Percentiles rank a stretch among this genome's conserved stretches.
These are phyloP conservation scores for Osmanthus fragrans DNA, from an alignment of 257 asterid genomes.

Conservation along the genomic window DNA sequence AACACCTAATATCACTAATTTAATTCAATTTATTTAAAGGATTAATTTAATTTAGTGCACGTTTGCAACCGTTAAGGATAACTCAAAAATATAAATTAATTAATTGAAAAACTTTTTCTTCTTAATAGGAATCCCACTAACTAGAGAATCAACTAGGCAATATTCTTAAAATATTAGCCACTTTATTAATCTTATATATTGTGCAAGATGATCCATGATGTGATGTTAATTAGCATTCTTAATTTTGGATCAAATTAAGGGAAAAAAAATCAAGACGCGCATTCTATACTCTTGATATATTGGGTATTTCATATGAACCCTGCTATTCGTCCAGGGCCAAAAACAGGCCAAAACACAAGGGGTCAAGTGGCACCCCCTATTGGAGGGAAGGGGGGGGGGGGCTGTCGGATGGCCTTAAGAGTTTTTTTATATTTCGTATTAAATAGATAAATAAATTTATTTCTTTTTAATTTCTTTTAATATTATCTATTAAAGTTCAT, in stretches of 20 bases:
- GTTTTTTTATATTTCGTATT: no score
- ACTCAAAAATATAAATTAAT: neutral
- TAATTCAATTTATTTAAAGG: neutral
- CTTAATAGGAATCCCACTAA: constrained; percentile 1
- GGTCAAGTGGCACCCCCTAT: no score
- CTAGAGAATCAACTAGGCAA: neutral
- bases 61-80: constrained; percentile 42
- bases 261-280: no score
- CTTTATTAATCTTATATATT: neutral
- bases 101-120: constrained; percentile 9
- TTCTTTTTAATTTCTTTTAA: no score
- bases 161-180: neutral
- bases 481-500: no score
- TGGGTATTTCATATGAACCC: no score
- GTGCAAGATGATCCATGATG: neutral
- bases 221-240: neutral
- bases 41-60: constrained; percentile 10
- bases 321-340: no score
- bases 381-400: no score
- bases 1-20: constrained; percentile 23
- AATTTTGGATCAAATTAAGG: neutral
- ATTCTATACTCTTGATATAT: no score
- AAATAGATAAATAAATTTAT: no score
- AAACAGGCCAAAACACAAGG: no score
- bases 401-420: no score